These are phyloP conservation scores for Aphanomyces euteiches DNA, from an alignment of 352 stramenopile species.

Conservation along the genomic window DNA sequence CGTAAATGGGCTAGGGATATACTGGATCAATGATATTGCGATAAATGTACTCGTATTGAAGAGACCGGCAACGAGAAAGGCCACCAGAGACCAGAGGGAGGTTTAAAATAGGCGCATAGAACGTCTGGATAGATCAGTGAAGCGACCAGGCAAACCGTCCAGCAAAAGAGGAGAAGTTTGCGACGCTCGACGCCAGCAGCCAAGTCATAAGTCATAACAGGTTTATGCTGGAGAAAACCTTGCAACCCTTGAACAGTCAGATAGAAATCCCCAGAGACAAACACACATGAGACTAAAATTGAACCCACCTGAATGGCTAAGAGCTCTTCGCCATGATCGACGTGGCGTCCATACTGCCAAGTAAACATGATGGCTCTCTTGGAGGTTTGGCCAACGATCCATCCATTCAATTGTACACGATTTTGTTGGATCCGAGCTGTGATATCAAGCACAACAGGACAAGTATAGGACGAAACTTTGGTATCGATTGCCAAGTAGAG, in stretches of 20 bases:
- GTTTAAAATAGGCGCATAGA: background rate
- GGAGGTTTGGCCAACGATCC: background rate
- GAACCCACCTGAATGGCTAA: background rate
- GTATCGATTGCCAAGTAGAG: background rate
- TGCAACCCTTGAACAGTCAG: background rate
- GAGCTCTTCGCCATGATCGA: conserved; percentile 10
- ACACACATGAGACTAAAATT: background rate
- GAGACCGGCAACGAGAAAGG: background rate
- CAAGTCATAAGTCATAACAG: background rate
- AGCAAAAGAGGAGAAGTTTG: background rate
- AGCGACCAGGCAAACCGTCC: background rate
- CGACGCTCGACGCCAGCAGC: background rate
- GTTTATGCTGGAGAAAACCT: background rate
- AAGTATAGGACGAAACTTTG: background rate
- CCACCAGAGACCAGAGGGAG: background rate
- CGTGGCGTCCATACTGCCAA: conserved; percentile 14
- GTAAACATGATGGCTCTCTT: background rate
- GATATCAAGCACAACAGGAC: background rate
- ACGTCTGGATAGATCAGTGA: background rate
- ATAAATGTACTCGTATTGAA: background rate
- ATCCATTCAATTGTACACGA: background rate
- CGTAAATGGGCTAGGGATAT: background rate
- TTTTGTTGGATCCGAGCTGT: background rate
- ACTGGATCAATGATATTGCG: background rate
- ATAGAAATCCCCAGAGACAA: background rate